These are phyloP conservation scores for Erythrophleum fordii DNA, from an alignment of 306 rosid genomes.

Conservation along the genomic window DNA sequence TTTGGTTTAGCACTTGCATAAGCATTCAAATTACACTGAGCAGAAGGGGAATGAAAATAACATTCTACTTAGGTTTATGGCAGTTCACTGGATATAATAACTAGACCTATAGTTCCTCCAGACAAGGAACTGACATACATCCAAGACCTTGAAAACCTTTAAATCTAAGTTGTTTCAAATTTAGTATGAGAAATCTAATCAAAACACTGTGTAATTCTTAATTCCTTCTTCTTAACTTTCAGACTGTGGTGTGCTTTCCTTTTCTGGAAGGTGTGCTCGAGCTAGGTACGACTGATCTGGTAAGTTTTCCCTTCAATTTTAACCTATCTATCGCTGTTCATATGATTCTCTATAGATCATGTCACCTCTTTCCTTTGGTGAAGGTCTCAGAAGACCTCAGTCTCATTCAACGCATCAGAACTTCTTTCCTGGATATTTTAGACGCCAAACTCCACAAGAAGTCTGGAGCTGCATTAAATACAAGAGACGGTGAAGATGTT, in stretches of 20 bases:
- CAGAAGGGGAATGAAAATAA: neutral
- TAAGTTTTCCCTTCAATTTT: conserved; percentile 34
- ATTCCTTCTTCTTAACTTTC: conserved; percentile 40
- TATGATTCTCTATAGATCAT: neutral
- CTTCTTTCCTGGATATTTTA: conserved; percentile 63
- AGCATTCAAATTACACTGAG: conserved; percentile 2
- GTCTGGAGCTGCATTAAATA: conserved; percentile 38
- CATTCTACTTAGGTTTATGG: neutral
- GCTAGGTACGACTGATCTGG: conserved; percentile 72
- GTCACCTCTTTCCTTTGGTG: conserved; percentile 33
- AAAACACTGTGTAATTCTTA: conserved; percentile 22
- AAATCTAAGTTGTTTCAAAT: conserved; percentile 25
- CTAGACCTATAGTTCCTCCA: neutral
- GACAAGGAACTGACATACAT: conserved; percentile 9
- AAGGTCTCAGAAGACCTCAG: conserved; percentile 76
- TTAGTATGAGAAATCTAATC: conserved; percentile 26
- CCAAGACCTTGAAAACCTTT: neutral
- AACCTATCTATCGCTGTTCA: neutral
- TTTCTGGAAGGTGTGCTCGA: conserved; percentile 78
- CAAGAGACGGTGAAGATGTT: conserved; percentile 41
- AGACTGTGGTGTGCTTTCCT: conserved; percentile 91
- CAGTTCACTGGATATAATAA: neutral
- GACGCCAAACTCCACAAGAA: conserved; percentile 39
- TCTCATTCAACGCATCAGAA: conserved; percentile 62
- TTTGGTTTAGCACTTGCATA: conserved; percentile 7